phyloP scores from a whole-genome alignment of 768 basidiomycete genomes.

The Tubosaeta sp. region DNA sequence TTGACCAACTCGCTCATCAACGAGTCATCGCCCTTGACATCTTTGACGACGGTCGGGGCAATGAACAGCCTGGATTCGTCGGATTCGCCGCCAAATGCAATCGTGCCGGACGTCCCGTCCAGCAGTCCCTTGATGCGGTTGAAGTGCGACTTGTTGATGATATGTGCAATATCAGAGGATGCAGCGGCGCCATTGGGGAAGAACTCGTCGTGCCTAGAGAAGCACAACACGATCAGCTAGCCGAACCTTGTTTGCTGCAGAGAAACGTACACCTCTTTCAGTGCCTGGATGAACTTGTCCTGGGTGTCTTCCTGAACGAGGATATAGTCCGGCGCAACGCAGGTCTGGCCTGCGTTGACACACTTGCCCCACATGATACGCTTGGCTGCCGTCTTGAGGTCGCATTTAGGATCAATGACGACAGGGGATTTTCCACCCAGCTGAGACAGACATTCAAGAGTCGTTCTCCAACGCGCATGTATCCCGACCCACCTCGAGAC shows the following conservation, averaged over 20 bases:
- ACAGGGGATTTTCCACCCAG: conserved; percentile 75
- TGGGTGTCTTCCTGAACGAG: conserved; percentile 42
- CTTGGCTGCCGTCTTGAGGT: conserved; percentile 60
- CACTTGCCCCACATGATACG: conserved; percentile 83
- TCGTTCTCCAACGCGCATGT: background rate
- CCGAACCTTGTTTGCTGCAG: background rate
- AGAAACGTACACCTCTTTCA: conserved; percentile 39
- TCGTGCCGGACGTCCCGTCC: conserved; percentile 60
- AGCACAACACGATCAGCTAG: background rate
- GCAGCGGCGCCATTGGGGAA: conserved; percentile 42
- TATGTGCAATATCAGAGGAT: conserved; percentile 44
- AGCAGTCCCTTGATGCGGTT: conserved; percentile 57
- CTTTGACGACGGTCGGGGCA: conserved; percentile 67
- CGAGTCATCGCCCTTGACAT: conserved; percentile 59
- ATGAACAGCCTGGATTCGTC: conserved; percentile 59
- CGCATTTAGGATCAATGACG: conserved; percentile 64
- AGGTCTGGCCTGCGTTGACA: conserved; percentile 75
- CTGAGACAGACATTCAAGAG: conserved; percentile 24
- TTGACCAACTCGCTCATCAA: conserved; percentile 68
- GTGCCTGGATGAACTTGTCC: conserved; percentile 36
- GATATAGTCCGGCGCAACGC: conserved; percentile 58
- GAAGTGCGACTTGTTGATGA: conserved; percentile 53
- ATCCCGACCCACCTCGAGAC: conserved; percentile 42
- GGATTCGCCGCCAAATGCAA: conserved; percentile 61
- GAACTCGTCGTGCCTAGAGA: conserved; percentile 22